These are phyloP conservation scores for Rhinocladiella mackenziei DNA, from an alignment of 2,329 filamentous ascomycete genomes.

Conservation along the genomic window DNA sequence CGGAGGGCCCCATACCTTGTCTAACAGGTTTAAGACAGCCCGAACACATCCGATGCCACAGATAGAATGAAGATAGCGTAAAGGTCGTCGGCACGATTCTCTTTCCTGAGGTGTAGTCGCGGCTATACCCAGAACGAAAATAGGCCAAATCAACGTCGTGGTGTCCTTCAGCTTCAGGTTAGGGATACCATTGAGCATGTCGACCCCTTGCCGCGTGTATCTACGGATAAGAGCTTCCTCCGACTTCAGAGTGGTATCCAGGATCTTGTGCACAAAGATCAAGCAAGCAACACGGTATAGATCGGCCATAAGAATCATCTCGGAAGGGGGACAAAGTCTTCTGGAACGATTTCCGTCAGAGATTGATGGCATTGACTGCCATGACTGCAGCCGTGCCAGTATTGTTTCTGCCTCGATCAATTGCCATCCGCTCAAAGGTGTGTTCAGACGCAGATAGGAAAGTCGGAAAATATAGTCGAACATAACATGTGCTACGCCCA, in stretches of 20 bases:
- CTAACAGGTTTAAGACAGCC: neutral
- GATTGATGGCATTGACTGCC: neutral
- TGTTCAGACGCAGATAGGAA: neutral
- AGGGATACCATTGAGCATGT: neutral
- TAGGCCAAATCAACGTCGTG: neutral
- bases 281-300: neutral
- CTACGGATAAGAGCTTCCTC: neutral
- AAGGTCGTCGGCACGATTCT: neutral
- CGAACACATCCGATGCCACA: neutral
- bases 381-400: neutral
- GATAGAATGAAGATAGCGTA: neutral
- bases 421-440: neutral
- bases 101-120: neutral
- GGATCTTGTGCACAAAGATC: neutral
- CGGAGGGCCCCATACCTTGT: neutral
- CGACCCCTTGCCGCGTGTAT: neutral
- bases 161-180: neutral
- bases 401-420: neutral
- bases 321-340: no score
- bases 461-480: neutral
- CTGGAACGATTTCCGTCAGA: neutral
- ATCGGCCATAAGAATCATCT: neutral
- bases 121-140: neutral
- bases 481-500: neutral
- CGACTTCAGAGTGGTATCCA: neutral